A percentile compares a stretch with the other conserved stretches of the same genome.
Conservation (phyloP, 2,329 filamentous ascomycete species). For the Harringtonia aguacate region DNA sequence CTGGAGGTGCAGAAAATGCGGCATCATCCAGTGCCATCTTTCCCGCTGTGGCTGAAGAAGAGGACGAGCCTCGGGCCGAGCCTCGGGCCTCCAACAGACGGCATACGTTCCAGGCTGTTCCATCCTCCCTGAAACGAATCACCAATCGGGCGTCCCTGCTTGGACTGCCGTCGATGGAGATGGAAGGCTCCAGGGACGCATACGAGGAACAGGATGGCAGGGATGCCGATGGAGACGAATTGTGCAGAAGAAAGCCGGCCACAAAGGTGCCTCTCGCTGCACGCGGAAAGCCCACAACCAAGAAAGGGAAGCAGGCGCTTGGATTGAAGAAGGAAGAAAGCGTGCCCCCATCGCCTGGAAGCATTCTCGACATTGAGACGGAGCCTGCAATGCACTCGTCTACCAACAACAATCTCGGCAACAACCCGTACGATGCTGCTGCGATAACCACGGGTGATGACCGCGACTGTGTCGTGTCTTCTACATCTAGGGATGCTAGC, state of each 20-base stretch:
- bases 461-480: background rate
- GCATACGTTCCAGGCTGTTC: constrained; percentile 15
- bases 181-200: constrained; percentile 2
- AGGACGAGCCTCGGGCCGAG: background rate
- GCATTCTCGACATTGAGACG: constrained; percentile 11
- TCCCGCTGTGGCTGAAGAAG: background rate
- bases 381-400: constrained; percentile 13
- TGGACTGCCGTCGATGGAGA: constrained; percentile 2
- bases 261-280: background rate
- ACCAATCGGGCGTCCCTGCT: constrained; percentile 1
- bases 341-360: constrained; percentile 5
- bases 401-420: constrained; percentile 15
- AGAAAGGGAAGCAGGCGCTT: background rate
- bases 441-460: constrained; percentile 12
- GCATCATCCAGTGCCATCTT: background rate
- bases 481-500: background rate
- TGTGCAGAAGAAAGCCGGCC: background rate
- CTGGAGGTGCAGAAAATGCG: background rate
- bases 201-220: background rate
- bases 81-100: constrained; percentile 11
- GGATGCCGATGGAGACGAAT: background rate
- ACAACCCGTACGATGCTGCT: constrained; percentile 18
- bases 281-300: too few species aligned
- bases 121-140: constrained; percentile 14
- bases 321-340: background rate